phyloP scores from a whole-genome alignment of 164 flowering plant species.

The Berberis vulgaris region DNA sequence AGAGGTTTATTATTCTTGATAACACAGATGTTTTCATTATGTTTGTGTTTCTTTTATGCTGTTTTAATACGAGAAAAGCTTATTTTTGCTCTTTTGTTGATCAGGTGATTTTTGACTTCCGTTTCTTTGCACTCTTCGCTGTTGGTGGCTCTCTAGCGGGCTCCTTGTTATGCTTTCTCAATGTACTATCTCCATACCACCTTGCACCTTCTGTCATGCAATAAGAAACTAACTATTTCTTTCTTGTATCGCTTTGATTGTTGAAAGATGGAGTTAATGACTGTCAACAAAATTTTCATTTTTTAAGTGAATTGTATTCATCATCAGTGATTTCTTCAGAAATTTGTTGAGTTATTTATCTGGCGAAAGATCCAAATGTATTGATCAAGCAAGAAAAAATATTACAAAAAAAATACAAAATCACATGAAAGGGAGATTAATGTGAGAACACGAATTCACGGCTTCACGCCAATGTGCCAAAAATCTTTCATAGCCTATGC shows the following conservation, averaged over 20 bases:
- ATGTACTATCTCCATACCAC: slow-evolving; percentile 18
- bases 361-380: too few species aligned
- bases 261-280: neutral
- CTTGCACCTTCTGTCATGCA: neutral
- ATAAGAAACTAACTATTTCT: neutral
- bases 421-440: too few species aligned
- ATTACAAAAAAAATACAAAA: too few species aligned
- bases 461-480: too few species aligned
- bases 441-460: too few species aligned
- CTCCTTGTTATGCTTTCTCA: slow-evolving; percentile 82
- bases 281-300: neutral
- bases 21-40: neutral
- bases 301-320: too few species aligned
- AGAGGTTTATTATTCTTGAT: neutral
- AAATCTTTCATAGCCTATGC: too few species aligned
- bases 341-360: too few species aligned
- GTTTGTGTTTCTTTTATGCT: neutral
- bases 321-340: too few species aligned
- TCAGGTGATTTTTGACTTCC: slow-evolving; percentile 79
- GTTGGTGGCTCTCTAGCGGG: slow-evolving; percentile 95
- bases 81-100: slow-evolving; percentile 7
- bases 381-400: too few species aligned
- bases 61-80: neutral
- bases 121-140: slow-evolving; percentile 96
- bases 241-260: neutral